Conservation (phyloP, 306 rosid species). For the Pueraria montana region DNA sequence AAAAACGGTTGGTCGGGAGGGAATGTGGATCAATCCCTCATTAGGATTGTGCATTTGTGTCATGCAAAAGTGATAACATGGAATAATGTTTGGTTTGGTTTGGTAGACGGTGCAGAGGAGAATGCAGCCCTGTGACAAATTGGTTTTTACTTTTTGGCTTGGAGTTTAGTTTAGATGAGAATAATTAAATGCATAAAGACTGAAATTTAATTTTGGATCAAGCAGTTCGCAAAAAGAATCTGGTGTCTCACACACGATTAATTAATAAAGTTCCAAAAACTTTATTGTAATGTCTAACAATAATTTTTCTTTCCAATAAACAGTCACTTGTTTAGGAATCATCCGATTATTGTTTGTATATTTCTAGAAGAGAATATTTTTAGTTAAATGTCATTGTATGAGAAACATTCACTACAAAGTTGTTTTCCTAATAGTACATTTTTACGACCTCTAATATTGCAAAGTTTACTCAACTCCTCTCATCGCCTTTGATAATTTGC, state of each 20-base stretch:
- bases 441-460: not conserved
- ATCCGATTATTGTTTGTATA: conserved; percentile 39
- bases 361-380: not conserved
- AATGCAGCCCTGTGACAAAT: not conserved
- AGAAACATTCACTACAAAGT: not conserved
- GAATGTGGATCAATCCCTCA: conserved; percentile 40
- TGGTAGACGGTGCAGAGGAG: not conserved
- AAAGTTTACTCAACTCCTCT: not conserved
- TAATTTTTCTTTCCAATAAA: not conserved
- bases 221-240: not conserved
- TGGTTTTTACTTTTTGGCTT: not conserved
- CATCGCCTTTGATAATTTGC: conserved; percentile 21
- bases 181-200: not conserved
- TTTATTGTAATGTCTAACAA: not conserved
- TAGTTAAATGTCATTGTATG: conserved; percentile 17
- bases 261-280: not conserved
- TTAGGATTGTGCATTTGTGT: not conserved
- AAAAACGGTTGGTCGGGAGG: conserved; percentile 46
- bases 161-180: not conserved
- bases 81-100: not conserved
- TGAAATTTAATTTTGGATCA: not conserved
- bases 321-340: not conserved
- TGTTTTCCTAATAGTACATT: not conserved
- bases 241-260: not conserved
- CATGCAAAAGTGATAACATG: not conserved